These are phyloP conservation scores for Amanita rubescens DNA, from an alignment of 768 basidiomycete genomes.

Conservation along the genomic window DNA sequence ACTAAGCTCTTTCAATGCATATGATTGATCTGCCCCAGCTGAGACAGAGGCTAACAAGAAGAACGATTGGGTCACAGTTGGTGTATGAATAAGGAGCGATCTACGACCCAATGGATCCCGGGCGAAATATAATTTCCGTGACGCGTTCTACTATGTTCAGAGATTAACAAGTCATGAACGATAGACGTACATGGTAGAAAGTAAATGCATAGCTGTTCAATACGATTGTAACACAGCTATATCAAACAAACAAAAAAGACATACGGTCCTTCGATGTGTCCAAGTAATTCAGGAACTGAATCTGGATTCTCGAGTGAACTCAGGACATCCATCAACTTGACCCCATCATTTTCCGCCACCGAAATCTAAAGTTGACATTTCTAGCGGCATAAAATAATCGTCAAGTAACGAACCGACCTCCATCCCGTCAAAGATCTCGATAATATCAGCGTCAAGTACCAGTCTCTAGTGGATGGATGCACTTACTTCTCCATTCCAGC, in stretches of 20 bases:
- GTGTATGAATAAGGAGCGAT: slow-evolving; percentile 70
- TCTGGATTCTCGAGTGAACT: slow-evolving; percentile 23
- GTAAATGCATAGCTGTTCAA: slow-evolving; percentile 74
- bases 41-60: slow-evolving; percentile 66
- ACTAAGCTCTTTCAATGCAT: slow-evolving; percentile 52
- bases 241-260: slow-evolving; percentile 19
- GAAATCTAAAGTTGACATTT: slow-evolving; percentile 40
- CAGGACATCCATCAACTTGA: slow-evolving; percentile 36
- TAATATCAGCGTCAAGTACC: background rate
- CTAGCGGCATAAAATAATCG: background rate
- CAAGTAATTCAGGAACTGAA: slow-evolving; percentile 46
- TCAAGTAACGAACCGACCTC: slow-evolving; percentile 35
- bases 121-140: slow-evolving; percentile 55
- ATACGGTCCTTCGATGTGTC: slow-evolving; percentile 75
- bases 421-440: slow-evolving; percentile 70
- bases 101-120: slow-evolving; percentile 83
- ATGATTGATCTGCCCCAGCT: slow-evolving; percentile 35
- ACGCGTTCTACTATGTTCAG: slow-evolving; percentile 26
- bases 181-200: slow-evolving; percentile 57
- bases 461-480: background rate
- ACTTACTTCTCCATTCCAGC: slow-evolving; percentile 81
- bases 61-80: slow-evolving; percentile 38
- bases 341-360: slow-evolving; percentile 66
- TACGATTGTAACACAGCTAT: slow-evolving; percentile 5
- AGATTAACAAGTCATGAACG: background rate